These are phyloP conservation scores for Ophiostoma perfectum DNA, from an alignment of 2,329 filamentous ascomycete genomes.

Conservation along the genomic window DNA sequence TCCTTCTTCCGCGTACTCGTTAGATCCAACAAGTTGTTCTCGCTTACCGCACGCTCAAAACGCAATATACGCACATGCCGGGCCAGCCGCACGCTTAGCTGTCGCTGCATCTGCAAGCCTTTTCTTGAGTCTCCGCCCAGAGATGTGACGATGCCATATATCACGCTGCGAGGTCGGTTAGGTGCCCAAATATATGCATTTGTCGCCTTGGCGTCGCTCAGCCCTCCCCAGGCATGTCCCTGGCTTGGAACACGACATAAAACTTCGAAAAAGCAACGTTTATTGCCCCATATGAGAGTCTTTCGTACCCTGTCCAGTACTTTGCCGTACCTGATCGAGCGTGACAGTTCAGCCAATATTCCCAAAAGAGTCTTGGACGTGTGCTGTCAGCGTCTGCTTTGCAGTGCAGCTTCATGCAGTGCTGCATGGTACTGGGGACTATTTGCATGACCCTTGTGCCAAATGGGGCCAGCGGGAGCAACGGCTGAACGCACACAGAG, in stretches of 20 bases:
- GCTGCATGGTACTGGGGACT: neutral
- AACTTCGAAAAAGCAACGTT: neutral
- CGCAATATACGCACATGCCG: neutral
- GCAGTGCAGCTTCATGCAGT: neutral
- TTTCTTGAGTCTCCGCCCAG: neutral
- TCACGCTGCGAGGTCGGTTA: neutral
- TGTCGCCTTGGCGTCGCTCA: neutral
- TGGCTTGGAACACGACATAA: neutral
- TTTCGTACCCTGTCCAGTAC: neutral
- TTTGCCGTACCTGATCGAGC: neutral
- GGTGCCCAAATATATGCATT: neutral
- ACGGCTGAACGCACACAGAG: conserved; percentile 1
- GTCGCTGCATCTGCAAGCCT: neutral
- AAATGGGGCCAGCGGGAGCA: neutral
- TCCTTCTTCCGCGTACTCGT: no score
- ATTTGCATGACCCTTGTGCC: neutral
- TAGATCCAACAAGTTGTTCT: neutral
- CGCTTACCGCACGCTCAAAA: neutral
- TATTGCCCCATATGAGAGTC: neutral
- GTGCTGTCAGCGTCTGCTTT: neutral
- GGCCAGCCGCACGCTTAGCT: neutral
- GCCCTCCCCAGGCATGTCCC: neutral
- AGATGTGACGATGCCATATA: neutral
- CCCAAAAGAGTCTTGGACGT: neutral
- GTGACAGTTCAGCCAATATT: neutral